Base-by-base conservation (phyloP, 257 asterid species). In the Penstemon newberryi region DNA sequence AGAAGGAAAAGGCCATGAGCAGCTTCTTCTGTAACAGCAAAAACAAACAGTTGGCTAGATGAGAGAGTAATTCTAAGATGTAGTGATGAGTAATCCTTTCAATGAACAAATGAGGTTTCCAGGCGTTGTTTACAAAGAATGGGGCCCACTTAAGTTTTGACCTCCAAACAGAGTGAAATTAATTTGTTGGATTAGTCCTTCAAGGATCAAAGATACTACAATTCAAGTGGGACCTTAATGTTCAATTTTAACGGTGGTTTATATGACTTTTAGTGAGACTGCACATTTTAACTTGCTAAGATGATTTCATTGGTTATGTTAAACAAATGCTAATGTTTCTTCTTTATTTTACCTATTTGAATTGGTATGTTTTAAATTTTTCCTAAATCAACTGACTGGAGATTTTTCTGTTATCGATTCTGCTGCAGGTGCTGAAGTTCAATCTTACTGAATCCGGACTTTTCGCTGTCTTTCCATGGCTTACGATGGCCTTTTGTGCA, bases 401-500 rank as follows among this genome's bases (percentile, higher is more conserved):
- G n/a, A 44, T 19, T 15, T 52, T 70, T 72, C 47, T 60, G 56
- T 72, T 69, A 5, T 67, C 38, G 9, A 70, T 75, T 72, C 62
- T 66, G 39, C 49, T 80, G 76, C 71, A 91, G 96, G 97, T 91
- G 64, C 83, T 91, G 90, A 89, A 91, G 85, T 81, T 89, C 58
- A 89, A 89, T 72, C 96, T 91, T 60, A 87, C 91, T 5, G 95
- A 89, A 46, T 86, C 93, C 3, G 93, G 97, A 58, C 89, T 81
- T 55, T 69, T 84, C 56, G 77, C 90, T n/a, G 87, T 91, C 73
- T 74, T 89, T 75, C 96, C 95, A 52, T 91, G 97, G 97, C 91
- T 91, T 46, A 85, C 96, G 9, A 91, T 91, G 97, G 96, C 95
- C 53, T 51, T 84, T 78, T 85, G 89, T 72, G 97, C 96, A 75